Evolutionary conservation across 192 early-diverging fungal genomes (phyloP), one percentile per base, ranked within the genome.

Genomic region (Entophlyctis helioformis): DNA sequence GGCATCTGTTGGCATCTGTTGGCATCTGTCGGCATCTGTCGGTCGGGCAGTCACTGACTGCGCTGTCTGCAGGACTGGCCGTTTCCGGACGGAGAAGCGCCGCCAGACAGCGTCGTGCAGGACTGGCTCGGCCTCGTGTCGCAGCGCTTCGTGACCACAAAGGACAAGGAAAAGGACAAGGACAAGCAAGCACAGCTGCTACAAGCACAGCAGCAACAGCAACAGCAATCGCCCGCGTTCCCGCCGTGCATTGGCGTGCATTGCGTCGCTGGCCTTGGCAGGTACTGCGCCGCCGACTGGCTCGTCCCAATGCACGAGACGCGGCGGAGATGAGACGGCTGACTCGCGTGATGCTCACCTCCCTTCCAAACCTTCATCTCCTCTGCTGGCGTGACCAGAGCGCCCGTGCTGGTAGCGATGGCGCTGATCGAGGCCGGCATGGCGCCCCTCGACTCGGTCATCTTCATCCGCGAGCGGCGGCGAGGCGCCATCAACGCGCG

Each of bases 401-500:
- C 94, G 3, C 94, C 94, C 1, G 82, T 91, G 15, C 67, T 98
- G 9, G 92, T 89, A 11, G 84, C 84, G 1, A 80, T 89, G 54
- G 82, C 85, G 7, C 57, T 89, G 32, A 81, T 89, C 38, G 86
- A 89, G 50, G 71, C 76, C 40, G 86, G 86, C 15, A 79, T 89
- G 77, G 54, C 68, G 2, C 69, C 82, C 20, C 62, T 88, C 27
- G 85, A 88, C 49, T 72, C 81, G 34, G 81, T 89, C 27, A 65
- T 65, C 19, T 85, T 66, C 62, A 75, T 89, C 20, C 66, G 86
- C 33, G 64, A 76, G 48, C 51, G 68, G 16, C 53, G 84, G n/a
- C 72, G 85, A 18, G 85, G 85, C 1, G 85, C 83, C 8, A 69
- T 88, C 56, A 89, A 89, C 54, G 55, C 80, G 6, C 54, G 66